These are phyloP conservation scores for Fusarium sterilihyphosum DNA, from an alignment of 2,329 filamentous ascomycete genomes.

Conservation along the genomic window DNA sequence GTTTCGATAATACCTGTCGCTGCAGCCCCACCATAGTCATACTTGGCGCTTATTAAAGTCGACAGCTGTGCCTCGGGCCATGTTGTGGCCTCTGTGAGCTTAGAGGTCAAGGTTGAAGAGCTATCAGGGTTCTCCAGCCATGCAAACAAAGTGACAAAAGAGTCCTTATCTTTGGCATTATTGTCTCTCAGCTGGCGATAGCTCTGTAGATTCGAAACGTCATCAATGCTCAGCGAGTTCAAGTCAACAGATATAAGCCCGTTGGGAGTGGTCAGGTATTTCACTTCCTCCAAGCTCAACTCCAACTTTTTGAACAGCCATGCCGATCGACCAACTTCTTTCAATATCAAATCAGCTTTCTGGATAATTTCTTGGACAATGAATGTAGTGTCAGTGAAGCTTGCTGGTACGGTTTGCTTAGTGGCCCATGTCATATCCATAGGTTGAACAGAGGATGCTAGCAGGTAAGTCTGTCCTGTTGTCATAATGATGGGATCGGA, in stretches of 20 bases:
- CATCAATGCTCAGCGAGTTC: background rate
- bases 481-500: background rate
- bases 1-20: background rate
- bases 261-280: background rate
- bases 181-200: background rate
- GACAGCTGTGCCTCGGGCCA: background rate
- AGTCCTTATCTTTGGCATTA: background rate
- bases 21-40: background rate
- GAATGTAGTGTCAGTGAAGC: background rate
- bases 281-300: background rate
- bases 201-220: background rate
- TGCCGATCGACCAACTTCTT: background rate
- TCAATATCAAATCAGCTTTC: background rate
- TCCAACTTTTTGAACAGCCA: background rate
- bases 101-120: background rate
- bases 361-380: background rate
- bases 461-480: background rate
- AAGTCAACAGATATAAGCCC: background rate
- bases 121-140: background rate
- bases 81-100: background rate
- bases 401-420: background rate
- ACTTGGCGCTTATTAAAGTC: background rate
- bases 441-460: background rate
- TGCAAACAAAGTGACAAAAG: background rate
- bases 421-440: background rate